A percentile compares a stretch with the other conserved stretches of the same genome.
Evolutionary conservation across 2,329 filamentous ascomycete genomes (phyloP).

Genomic region (Raffaelea albimanens): DNA sequence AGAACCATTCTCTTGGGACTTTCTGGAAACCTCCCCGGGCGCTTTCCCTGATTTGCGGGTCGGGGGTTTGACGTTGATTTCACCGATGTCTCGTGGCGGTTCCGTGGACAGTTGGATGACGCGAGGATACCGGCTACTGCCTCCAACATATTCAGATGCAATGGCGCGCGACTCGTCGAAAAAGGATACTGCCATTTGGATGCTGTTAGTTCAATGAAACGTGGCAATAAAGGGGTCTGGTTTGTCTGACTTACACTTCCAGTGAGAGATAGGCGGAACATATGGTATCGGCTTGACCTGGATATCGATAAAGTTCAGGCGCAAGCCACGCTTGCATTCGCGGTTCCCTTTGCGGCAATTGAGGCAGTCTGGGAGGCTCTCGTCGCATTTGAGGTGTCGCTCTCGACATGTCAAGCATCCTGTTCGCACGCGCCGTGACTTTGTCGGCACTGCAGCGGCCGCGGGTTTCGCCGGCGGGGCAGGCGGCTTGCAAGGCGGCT

Average conservation of each 20-base stretch:
- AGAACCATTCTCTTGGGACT: too few relatives aligned
- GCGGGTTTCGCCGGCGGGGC: conserved; percentile 4
- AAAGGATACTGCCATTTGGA: conserved; percentile 52
- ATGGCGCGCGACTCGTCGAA: conserved; percentile 84
- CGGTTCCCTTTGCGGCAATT: conserved; percentile 87
- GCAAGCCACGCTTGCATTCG: conserved; percentile 74
- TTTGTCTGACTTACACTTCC: conserved; percentile 43
- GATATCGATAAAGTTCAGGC: conserved; percentile 86
- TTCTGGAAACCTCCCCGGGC: too few relatives aligned
- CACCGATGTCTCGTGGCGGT: conserved; percentile 16
- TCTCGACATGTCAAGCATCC: conserved; percentile 87
- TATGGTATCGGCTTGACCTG: conserved; percentile 60
- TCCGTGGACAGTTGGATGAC: conserved; percentile 19
- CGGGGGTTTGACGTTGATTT: too few relatives aligned
- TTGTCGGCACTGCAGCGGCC: not conserved
- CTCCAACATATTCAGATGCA: conserved; percentile 81
- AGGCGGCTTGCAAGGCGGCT: not conserved
- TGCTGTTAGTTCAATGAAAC: not conserved
- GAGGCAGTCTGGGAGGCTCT: conserved; percentile 51
- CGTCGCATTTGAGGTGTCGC: conserved; percentile 85
- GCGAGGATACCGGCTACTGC: conserved; percentile 60
- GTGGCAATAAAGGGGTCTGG: not conserved
- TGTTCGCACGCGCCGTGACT: conserved; percentile 43
- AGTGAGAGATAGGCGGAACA: conserved; percentile 52
- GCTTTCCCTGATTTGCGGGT: too few relatives aligned